Percentiles rank a stretch among this genome's conserved stretches.
phyloP scores from a whole-genome alignment of 192 early-diverging fungal species.

The Phycomyces blakesleeanus region DNA sequence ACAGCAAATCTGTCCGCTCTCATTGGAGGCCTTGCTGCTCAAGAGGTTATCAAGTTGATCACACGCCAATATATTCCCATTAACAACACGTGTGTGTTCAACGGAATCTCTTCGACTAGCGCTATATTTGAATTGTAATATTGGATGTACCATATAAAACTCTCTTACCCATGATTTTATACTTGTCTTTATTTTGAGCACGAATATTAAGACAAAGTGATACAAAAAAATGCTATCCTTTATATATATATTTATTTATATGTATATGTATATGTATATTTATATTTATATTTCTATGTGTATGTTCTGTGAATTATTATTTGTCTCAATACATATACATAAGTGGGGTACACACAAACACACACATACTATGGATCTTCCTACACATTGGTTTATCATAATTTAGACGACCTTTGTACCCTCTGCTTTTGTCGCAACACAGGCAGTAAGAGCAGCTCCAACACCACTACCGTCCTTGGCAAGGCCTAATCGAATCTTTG shows the following conservation, averaged over 20 bases:
- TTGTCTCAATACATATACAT: too few species aligned
- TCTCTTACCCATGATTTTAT: too few species aligned
- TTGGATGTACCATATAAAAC: background rate
- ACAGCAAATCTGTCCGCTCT: conserved; percentile 83
- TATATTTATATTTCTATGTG: too few species aligned
- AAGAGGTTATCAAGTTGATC: conserved; percentile 94
- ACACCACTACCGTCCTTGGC: conserved; percentile 41
- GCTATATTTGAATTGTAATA: conserved; percentile 23
- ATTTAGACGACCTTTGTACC: background rate
- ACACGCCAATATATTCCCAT: conserved; percentile 94
- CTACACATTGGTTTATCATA: too few species aligned
- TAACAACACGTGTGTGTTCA: conserved; percentile 81
- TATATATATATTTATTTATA: background rate
- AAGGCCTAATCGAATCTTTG: conserved; percentile 24
- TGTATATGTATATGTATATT: too few species aligned
- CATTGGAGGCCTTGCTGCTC: conserved; percentile 85
- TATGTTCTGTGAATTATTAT: too few species aligned
- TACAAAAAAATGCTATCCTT: too few species aligned
- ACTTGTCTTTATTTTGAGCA: background rate
- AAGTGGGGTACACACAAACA: too few species aligned
- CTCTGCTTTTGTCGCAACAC: conserved; percentile 19
- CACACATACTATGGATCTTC: too few species aligned
- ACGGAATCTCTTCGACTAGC: conserved; percentile 67
- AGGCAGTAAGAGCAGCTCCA: conserved; percentile 35
- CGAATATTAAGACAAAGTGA: background rate